Percentiles rank a stretch among this genome's conserved stretches.
phyloP scores from a whole-genome alignment of 495 filamentous ascomycete species.

The Aspergillus mulundensis region DNA sequence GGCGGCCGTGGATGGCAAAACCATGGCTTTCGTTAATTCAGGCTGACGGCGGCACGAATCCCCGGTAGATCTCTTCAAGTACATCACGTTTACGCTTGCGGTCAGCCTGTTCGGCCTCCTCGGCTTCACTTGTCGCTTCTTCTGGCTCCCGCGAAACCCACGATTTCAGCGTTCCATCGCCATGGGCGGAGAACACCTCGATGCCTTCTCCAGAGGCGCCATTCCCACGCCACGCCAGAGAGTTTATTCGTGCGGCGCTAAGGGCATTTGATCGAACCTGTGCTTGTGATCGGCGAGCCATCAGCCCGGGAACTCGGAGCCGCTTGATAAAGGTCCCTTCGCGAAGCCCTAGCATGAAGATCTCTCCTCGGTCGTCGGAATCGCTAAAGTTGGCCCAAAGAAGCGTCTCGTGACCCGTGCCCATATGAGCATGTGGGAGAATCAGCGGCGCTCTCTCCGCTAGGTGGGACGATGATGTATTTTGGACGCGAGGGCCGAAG shows the following conservation, averaged over 20 bases:
- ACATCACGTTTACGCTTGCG: conserved; percentile 51
- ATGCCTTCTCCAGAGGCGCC: conserved; percentile 42
- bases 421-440: conserved; percentile 49
- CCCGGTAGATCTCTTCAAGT: conserved; percentile 44
- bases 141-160: conserved; percentile 56
- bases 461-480: conserved; percentile 51
- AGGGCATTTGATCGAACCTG: conserved; percentile 31
- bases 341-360: conserved; percentile 70
- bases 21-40: neutral
- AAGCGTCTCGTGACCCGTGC: conserved; percentile 56
- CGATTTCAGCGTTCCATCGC: conserved; percentile 46
- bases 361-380: conserved; percentile 53
- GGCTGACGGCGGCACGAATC: conserved; percentile 19
- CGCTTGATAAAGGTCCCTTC: conserved; percentile 70
- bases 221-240: conserved; percentile 65
- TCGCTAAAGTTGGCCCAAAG: conserved; percentile 70
- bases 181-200: conserved; percentile 51
- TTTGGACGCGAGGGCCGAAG: conserved; percentile 75
- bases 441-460: conserved; percentile 59
- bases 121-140: conserved; percentile 45
- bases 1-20: conserved; percentile 3
- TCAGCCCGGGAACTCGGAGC: conserved; percentile 57
- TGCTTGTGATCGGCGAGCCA: conserved; percentile 32
- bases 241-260: conserved; percentile 58
- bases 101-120: conserved; percentile 34